A percentile compares a stretch with the other conserved stretches of the same genome.
These are phyloP conservation scores for Ilyonectria sp. DNA, from an alignment of 2,329 filamentous ascomycete species.

Conservation along the genomic window DNA sequence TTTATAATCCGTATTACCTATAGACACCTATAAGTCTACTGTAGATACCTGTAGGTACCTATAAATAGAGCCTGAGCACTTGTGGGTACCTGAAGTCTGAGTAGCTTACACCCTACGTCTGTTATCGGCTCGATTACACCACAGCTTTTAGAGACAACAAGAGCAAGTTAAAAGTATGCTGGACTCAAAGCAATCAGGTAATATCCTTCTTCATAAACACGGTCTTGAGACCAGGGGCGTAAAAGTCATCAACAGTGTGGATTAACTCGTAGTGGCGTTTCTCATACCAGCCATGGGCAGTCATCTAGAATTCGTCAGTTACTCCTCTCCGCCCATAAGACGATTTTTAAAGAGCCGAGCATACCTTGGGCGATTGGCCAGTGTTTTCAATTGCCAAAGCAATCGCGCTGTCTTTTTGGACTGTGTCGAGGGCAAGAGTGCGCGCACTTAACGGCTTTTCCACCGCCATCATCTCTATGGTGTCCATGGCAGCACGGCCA, in stretches of 20 bases:
- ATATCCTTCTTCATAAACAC: slow-evolving; percentile 35
- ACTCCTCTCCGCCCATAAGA: fast-evolving
- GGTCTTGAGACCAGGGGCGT: slow-evolving; percentile 10
- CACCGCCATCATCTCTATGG: slow-evolving; percentile 46
- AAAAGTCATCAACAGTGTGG: slow-evolving; percentile 32
- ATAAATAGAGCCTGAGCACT: too few species aligned
- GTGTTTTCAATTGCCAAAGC: slow-evolving; percentile 11
- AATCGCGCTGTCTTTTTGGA: slow-evolving; percentile 42
- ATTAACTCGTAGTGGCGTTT: slow-evolving; percentile 47
- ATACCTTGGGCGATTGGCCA: slow-evolving; percentile 29
- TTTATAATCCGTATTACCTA: too few species aligned
- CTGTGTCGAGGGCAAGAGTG: slow-evolving; percentile 47
- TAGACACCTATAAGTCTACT: too few species aligned
- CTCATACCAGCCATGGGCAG: slow-evolving; percentile 51
- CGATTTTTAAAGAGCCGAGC: fast-evolving
- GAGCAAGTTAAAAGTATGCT: too few species aligned
- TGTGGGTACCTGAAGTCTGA: too few species aligned
- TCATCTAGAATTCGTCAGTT: slow-evolving; percentile 14
- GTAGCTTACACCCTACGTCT: too few species aligned
- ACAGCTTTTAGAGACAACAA: too few species aligned
- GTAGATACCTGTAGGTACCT: too few species aligned
- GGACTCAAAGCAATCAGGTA: neutral
- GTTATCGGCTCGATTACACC: too few species aligned
- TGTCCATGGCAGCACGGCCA: slow-evolving; percentile 50
- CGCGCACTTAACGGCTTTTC: slow-evolving; percentile 43